Evolutionary conservation across 2,329 filamentous ascomycete genomes (phyloP).

Genomic region (Teratosphaeria destructans): DNA sequence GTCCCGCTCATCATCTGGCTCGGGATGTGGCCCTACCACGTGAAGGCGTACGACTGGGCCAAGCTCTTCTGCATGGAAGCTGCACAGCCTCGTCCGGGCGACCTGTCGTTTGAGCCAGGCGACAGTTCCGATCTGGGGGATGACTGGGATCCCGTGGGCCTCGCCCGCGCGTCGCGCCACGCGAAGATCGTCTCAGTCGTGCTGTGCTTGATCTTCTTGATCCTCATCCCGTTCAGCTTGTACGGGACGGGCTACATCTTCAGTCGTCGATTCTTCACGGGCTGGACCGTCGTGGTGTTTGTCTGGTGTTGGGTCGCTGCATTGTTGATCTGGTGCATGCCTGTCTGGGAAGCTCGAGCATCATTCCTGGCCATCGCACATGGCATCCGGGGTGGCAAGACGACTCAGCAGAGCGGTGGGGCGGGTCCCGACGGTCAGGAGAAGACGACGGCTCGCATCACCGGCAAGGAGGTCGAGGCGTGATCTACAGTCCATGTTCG

Average conservation of each 20-base stretch:
- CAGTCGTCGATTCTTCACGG: not conserved
- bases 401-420: not conserved
- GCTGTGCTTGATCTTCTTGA: conserved; percentile 13
- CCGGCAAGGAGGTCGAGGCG: not conserved
- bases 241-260: conserved; percentile 15
- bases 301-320: not conserved
- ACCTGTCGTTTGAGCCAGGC: not conserved
- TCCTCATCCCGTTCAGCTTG: conserved; percentile 16
- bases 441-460: not conserved
- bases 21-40: not conserved
- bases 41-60: not conserved
- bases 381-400: not conserved
- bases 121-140: not conserved
- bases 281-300: conserved; percentile 2
- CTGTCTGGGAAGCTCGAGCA: not conserved
- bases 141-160: not conserved
- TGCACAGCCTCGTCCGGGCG: not conserved
- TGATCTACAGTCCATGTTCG: not conserved
- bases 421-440: not conserved
- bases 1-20: not conserved
- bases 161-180: conserved; percentile 5
- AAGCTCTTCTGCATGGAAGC: not conserved
- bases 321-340: conserved; percentile 1
- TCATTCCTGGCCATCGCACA: not conserved
- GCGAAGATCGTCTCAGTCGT: conserved; percentile 11